Base-by-base conservation (phyloP, 805 yeast genomes). In the Wickerhamiella bombiphila region DNA sequence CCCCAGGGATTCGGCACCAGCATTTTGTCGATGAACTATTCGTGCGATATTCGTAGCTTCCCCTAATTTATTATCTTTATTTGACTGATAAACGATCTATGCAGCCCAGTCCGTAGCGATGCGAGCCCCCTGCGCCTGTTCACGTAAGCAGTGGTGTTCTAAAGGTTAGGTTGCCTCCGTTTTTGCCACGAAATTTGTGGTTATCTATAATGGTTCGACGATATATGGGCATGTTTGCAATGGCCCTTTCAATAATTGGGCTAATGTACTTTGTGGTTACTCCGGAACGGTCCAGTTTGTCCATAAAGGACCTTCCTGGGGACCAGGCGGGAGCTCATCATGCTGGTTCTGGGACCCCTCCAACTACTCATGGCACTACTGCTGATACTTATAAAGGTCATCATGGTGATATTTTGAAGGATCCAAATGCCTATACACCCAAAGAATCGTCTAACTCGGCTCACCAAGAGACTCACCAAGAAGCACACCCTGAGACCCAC, bases 1-100 rank as follows among this genome's bases (percentile, higher is more conserved):
- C 66, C 8, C 85, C 86, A 0, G 88, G 88, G 1, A 75, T 80
- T 39, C 75, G 75, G 50, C 91, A 79, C 53, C 78, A 74, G 8
- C 88, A 79, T 54, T 79, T 79, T 51, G 65, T 76, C 13, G 83
- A 78, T 55, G 82, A 77, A 21, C 60, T 80, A 31, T 73, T 77
- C 52, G 69, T 79, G 20, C 56, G 82, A 35, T 77, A 79, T 49
- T 30, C 33, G n/a, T 30, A 30, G 18, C 13, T 30, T n/a, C n/a
- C n/a, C n/a, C n/a, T n/a, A n/a, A n/a, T n/a, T n/a, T n/a, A n/a
- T n/a, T n/a, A n/a, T n/a, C n/a, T n/a, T n/a, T n/a, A n/a, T n/a
- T n/a, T n/a, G n/a, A n/a, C n/a, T n/a, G n/a, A n/a, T n/a, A n/a
- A n/a, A n/a, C n/a, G n/a, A n/a, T n/a, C n/a, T n/a, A n/a, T n/a